Percentiles rank a stretch among this genome's conserved stretches.
Conservation (phyloP, 148 eudicot species). For the Rhododendron kiyosumense region DNA sequence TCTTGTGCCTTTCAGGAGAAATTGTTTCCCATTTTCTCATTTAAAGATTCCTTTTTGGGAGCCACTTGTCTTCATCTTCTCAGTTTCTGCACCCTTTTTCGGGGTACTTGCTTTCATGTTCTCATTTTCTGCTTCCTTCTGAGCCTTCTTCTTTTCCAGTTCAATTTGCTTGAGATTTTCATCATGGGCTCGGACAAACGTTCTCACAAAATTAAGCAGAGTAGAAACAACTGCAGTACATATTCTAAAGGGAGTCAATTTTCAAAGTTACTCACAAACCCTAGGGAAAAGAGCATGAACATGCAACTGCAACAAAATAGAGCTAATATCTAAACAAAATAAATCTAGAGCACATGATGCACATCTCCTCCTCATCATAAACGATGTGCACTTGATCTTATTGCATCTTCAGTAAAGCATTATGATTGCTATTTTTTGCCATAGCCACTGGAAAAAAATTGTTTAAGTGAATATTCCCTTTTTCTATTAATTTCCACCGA, state of each 20-base stretch:
- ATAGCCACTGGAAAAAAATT: too few species aligned
- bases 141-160: constrained; percentile 73
- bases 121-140: constrained; percentile 66
- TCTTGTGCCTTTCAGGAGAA: constrained; percentile 17
- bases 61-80: constrained; percentile 7
- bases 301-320: background rate
- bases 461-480: background rate
- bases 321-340: background rate
- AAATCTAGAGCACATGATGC: background rate
- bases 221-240: constrained; percentile 68
- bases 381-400: background rate
- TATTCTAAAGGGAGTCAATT: background rate
- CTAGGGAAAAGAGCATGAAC: background rate
- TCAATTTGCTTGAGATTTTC: constrained; percentile 83
- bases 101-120: constrained; percentile 28
- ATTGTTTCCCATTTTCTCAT: constrained; percentile 5
- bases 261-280: background rate
- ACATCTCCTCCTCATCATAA: background rate
- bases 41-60: constrained; percentile 15
- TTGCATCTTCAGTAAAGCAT: background rate
- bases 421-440: background rate
- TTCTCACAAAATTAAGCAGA: constrained; percentile 66
- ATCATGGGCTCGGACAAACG: constrained; percentile 65
- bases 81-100: constrained; percentile 12
- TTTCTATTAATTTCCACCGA: background rate